Conservation (phyloP, 352 stramenopile species). For the Thalassiosira mediterranea region DNA sequence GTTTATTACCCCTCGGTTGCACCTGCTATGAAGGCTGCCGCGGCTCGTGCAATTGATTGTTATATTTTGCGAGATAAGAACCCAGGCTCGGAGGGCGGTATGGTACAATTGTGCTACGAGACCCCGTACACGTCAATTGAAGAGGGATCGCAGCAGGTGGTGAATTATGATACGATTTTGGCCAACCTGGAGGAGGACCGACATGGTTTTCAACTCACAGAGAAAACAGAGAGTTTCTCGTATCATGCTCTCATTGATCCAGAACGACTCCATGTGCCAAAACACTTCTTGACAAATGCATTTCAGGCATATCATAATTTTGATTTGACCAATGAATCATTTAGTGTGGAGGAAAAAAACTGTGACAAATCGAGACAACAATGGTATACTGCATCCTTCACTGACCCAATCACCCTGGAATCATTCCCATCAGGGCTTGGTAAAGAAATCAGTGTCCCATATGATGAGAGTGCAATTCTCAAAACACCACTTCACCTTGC, state of each 20-base stretch:
- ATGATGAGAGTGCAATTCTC: not conserved
- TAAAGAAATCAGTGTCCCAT: not conserved
- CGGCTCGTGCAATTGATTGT: constrained; percentile 53
- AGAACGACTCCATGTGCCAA: constrained; percentile 9
- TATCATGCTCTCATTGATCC: too few species aligned
- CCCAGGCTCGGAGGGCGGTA: not conserved
- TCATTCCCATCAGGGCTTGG: constrained; percentile 40
- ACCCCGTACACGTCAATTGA: constrained; percentile 31
- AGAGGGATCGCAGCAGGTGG: constrained; percentile 15
- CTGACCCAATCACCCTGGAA: constrained; percentile 33
- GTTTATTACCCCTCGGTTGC: constrained; percentile 38
- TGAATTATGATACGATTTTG: constrained; percentile 29
- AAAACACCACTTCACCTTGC: constrained; percentile 14
- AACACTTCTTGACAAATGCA: constrained; percentile 6
- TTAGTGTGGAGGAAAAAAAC: not conserved
- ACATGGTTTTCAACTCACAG: too few species aligned
- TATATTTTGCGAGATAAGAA: constrained; percentile 40
- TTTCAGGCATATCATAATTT: too few species aligned
- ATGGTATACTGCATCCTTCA: constrained; percentile 44
- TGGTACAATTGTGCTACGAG: constrained; percentile 42
- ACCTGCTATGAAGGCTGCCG: constrained; percentile 42
- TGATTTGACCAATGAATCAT: not conserved
- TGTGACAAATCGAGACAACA: not conserved
- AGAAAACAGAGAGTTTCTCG: too few species aligned
- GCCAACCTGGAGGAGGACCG: too few species aligned